Percentiles rank a stretch among this genome's conserved stretches.
Conservation (phyloP, 768 basidiomycete genomes). For the Punctularia strigosozonata region DNA sequence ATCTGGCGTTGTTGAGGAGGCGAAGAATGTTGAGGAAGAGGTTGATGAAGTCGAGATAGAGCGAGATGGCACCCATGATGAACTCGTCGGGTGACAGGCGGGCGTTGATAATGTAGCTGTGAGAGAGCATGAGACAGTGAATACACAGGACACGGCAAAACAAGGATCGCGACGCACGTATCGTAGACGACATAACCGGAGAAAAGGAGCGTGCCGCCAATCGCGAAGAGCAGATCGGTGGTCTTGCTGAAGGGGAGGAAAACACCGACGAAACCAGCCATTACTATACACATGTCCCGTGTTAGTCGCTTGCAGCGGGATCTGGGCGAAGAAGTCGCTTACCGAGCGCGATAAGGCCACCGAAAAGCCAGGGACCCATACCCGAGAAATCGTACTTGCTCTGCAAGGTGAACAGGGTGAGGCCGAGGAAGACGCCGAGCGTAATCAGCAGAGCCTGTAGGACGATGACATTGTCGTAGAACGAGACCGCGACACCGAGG, state of each 20-base stretch:
- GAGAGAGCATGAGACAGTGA: no score
- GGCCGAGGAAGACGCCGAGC: slow-evolving; percentile 81
- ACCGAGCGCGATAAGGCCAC: slow-evolving; percentile 70
- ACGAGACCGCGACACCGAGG: slow-evolving; percentile 75
- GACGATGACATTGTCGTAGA: slow-evolving; percentile 60
- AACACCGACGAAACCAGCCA: slow-evolving; percentile 72
- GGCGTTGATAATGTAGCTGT: slow-evolving; percentile 82
- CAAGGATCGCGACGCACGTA: no score
- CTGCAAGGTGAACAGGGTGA: slow-evolving; percentile 92
- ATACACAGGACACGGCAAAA: no score
- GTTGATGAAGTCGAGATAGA: slow-evolving; percentile 94
- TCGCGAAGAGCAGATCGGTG: slow-evolving; percentile 71
- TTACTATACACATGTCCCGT: slow-evolving; percentile 28
- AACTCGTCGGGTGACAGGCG: slow-evolving; percentile 87
- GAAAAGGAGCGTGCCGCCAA: slow-evolving; percentile 73
- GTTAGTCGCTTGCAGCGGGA: not conserved
- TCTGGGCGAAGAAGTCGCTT: slow-evolving; percentile 13
- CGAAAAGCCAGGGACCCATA: slow-evolving; percentile 86
- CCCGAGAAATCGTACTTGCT: slow-evolving; percentile 96
- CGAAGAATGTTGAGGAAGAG: slow-evolving; percentile 84
- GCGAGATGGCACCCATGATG: slow-evolving; percentile 79
- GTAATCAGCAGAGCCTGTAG: slow-evolving; percentile 90
- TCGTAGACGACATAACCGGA: slow-evolving; percentile 87
- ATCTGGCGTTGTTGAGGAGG: slow-evolving; percentile 48
- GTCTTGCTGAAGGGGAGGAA: slow-evolving; percentile 82